phyloP scores from a whole-genome alignment of 179 eudicot genomes.

The Nepenthes alata region DNA sequence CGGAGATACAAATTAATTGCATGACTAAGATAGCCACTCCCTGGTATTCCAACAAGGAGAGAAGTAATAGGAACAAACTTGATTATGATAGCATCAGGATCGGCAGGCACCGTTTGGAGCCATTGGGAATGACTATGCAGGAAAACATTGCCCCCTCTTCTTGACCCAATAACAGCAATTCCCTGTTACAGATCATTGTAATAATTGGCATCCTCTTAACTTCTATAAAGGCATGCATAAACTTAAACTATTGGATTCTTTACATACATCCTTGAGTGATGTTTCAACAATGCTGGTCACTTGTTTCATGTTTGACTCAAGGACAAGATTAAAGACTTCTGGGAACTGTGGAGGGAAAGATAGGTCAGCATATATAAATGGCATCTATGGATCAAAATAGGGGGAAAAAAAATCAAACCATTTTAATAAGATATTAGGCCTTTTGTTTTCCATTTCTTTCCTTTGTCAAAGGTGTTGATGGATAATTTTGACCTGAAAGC shows the following conservation, averaged over 20 bases:
- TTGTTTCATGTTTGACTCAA: slow-evolving; percentile 64
- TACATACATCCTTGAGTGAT: slow-evolving; percentile 82
- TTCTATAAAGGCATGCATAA: slow-evolving; percentile 2
- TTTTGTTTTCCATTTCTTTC: slow-evolving; percentile 44
- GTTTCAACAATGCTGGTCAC: slow-evolving; percentile 67
- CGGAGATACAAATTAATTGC: slow-evolving; percentile 90
- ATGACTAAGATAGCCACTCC: slow-evolving; percentile 95
- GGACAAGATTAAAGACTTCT: slow-evolving; percentile 70
- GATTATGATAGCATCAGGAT: slow-evolving; percentile 84
- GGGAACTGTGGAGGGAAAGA: slow-evolving; percentile 40
- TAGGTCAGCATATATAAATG: not conserved
- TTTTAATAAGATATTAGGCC: slow-evolving; percentile 19
- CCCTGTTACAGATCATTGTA: slow-evolving; percentile 43
- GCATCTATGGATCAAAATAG: not conserved
- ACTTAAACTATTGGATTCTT: not conserved
- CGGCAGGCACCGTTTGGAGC: slow-evolving; percentile 83
- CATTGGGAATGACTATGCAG: slow-evolving; percentile 70
- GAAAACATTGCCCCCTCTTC: slow-evolving; percentile 87
- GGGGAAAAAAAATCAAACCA: not conserved
- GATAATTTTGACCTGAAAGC: slow-evolving; percentile 66
- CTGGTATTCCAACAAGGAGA: slow-evolving; percentile 80
- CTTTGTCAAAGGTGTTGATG: slow-evolving; percentile 38
- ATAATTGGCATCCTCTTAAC: slow-evolving; percentile 2
- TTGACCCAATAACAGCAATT: slow-evolving; percentile 68
- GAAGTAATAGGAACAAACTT: slow-evolving; percentile 95